These are phyloP conservation scores for Colletotrichum euphorbiae DNA, from an alignment of 2,329 filamentous ascomycete species.

Conservation along the genomic window DNA sequence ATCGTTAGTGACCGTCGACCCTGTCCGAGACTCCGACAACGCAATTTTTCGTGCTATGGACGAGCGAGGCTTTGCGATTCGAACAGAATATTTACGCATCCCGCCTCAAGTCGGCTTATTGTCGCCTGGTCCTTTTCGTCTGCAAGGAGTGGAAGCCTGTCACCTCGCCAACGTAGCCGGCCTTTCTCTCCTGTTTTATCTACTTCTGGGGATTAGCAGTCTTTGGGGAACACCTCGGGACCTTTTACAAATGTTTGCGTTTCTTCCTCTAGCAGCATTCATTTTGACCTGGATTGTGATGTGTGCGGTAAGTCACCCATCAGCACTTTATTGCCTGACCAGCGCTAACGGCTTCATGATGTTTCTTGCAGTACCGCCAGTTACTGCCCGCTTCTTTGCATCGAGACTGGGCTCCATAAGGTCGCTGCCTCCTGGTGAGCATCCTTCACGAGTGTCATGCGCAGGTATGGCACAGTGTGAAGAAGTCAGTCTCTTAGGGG, in stretches of 20 bases:
- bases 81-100: background rate
- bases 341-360: background rate
- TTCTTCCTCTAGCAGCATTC: background rate
- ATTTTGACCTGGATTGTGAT: background rate
- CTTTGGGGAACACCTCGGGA: background rate
- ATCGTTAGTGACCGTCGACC: background rate
- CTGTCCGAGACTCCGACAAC: background rate
- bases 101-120: slow-evolving; percentile 9
- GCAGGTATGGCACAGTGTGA: too few species aligned
- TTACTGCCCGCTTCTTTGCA: slow-evolving; percentile 1
- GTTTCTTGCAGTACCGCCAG: background rate
- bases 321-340: background rate
- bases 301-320: background rate
- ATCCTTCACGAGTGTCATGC: too few species aligned
- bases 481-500: too few species aligned
- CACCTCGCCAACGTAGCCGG: background rate
- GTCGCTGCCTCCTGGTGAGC: too few species aligned
- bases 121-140: slow-evolving; percentile 8
- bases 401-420: too few species aligned
- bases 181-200: background rate
- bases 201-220: background rate
- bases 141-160: background rate
- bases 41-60: slow-evolving; percentile 1
- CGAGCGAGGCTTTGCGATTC: slow-evolving; percentile 8
- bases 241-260: background rate